Evolutionary conservation across 2,329 filamentous ascomycete genomes (phyloP).

Genomic region (Colletotrichum paranaense): DNA sequence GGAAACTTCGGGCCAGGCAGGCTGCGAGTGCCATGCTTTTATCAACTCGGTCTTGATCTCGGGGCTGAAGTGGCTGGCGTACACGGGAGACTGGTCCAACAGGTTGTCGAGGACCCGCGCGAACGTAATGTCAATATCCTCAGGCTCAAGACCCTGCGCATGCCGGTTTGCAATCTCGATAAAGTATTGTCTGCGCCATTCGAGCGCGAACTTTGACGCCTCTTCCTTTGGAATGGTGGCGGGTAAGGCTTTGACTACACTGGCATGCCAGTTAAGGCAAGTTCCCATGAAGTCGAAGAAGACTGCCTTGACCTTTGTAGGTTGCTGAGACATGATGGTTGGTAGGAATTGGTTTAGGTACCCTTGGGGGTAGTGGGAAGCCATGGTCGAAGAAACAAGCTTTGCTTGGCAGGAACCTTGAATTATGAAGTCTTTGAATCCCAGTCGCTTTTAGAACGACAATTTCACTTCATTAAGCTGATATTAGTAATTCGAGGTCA

Average conservation of each 20-base stretch:
- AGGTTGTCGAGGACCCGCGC: slow-evolving; percentile 51
- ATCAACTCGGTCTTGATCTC: slow-evolving; percentile 42
- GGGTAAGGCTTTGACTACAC: slow-evolving; percentile 50
- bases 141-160: slow-evolving; percentile 45
- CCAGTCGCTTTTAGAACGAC: neutral
- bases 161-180: slow-evolving; percentile 53
- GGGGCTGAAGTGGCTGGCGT: neutral
- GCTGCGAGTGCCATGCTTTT: slow-evolving; percentile 59
- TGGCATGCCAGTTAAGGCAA: slow-evolving; percentile 65
- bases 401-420: neutral
- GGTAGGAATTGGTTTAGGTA: neutral
- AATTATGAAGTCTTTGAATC: neutral
- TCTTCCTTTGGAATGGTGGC: slow-evolving; percentile 42
- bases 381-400: neutral
- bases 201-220: slow-evolving; percentile 56
- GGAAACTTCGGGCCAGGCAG: slow-evolving; percentile 62
- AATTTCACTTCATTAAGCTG: neutral
- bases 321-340: neutral
- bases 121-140: slow-evolving; percentile 65
- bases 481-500: neutral
- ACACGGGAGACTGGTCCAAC: slow-evolving; percentile 42
- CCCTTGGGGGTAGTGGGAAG: neutral
- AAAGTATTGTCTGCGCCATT: slow-evolving; percentile 64
- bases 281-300: slow-evolving; percentile 71
- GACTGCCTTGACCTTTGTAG: slow-evolving; percentile 53